A percentile compares a stretch with the other conserved stretches of the same genome.
These are phyloP conservation scores for Cladobotryum mycophilum DNA, from an alignment of 2,329 filamentous ascomycete species.

Conservation along the genomic window DNA sequence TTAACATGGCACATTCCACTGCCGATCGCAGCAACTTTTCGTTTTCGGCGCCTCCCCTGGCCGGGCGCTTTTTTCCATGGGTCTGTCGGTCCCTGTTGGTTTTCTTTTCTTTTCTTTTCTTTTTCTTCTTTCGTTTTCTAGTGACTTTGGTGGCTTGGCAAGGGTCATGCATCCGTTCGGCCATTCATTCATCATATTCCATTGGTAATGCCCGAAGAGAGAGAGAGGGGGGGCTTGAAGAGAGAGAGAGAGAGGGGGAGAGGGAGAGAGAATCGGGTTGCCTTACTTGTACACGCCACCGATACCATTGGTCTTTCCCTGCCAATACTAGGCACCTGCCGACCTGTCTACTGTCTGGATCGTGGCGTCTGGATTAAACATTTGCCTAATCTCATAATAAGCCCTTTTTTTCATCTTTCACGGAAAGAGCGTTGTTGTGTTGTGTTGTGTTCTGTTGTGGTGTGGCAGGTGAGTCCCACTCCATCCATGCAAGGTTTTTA, in stretches of 20 bases:
- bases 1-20: too few relatives aligned
- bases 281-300: conserved; percentile 5
- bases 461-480: too few relatives aligned
- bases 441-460: too few relatives aligned
- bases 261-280: background rate
- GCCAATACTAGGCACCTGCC: too few relatives aligned
- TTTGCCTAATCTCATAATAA: too few relatives aligned
- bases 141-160: background rate
- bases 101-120: background rate
- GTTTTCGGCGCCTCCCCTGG: too few relatives aligned
- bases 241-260: background rate
- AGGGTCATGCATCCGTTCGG: background rate
- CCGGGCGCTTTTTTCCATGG: too few relatives aligned
- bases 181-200: too few relatives aligned
- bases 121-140: background rate
- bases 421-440: too few relatives aligned
- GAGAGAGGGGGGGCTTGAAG: conserved; percentile 1
- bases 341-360: background rate
- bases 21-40: too few relatives aligned
- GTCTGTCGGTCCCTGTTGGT: background rate
- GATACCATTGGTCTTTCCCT: background rate
- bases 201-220: background rate
- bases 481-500: too few relatives aligned
- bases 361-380: background rate
- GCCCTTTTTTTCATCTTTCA: too few relatives aligned